Base-by-base conservation (phyloP, 2,329 filamentous ascomycete genomes). In the Epicoccum sorghinum region DNA sequence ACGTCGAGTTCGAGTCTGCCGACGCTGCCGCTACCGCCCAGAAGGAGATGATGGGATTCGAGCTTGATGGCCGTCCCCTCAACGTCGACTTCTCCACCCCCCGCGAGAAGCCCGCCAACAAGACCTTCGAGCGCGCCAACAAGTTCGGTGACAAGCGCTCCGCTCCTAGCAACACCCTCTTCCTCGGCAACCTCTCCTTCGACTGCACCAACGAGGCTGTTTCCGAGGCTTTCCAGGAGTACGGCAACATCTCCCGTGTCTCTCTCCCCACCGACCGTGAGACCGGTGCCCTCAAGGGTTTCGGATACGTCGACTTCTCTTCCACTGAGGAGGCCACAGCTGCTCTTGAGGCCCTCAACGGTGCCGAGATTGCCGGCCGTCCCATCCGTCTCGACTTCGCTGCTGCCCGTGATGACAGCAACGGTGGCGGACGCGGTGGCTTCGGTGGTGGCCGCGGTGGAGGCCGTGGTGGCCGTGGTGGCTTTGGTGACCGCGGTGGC, bases 121-220 rank as follows among this genome's bases (percentile, higher is more conserved):
- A 79, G 53, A 79, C 78, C 69, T 77, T 80, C 59, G 78, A 81
- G 58, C 86, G 88, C 60, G 85, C 86, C 61, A 79, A 81, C 66
- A 83, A 85, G 71, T 93, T 88, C 74, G 93, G 93, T 62, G 93
- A 97, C 76, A 82, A 85, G 66, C 80, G 87, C 71, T 93, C 89
- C 81, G 85, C 89, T 59, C 88, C 90, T 74, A 90, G 87, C 73
- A 89, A 93, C 64, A 97, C 93, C 37, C 84, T 97, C 56, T 97
- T 95, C 78, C 86, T 96, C 63, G 93, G 92, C 69, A 97, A 97
- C 83, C 80, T 97, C 64, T 87, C 90, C 45, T 97, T 96, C 79
- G 86, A 90, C 61, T 86, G 88, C 68, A 86, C 89, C 69, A 89
- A 96, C 80, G 89, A 93, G 51, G 78, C 81, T 61, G 83, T 97